These are phyloP conservation scores for Anacardium occidentale DNA, from an alignment of 345 rosid species.

Conservation along the genomic window DNA sequence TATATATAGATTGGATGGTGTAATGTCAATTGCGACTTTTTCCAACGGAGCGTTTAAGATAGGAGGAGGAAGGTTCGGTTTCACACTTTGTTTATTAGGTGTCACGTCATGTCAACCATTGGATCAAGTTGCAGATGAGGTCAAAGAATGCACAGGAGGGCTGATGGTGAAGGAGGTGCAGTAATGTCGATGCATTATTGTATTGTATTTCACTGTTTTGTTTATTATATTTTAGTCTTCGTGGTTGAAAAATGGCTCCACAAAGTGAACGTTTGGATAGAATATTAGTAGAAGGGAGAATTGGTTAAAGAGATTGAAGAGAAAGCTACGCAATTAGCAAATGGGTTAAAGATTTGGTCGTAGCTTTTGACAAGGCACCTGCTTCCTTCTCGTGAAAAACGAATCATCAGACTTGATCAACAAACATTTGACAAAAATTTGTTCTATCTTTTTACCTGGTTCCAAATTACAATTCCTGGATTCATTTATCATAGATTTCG, in stretches of 20 bases:
- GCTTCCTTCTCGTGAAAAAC: slow-evolving; percentile 11
- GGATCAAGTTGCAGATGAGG: background rate
- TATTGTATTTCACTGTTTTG: background rate
- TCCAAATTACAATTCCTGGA: background rate
- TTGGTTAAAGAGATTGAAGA: background rate
- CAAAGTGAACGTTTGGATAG: background rate
- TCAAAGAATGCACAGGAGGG: slow-evolving; percentile 2
- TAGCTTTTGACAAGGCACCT: background rate
- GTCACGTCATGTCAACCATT: background rate
- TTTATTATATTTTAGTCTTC: background rate
- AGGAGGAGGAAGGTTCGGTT: slow-evolving; percentile 16
- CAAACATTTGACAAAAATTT: background rate
- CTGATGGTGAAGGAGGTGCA: background rate
- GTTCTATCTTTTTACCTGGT: background rate
- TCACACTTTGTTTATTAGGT: background rate
- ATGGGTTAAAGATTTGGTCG: slow-evolving; percentile 16
- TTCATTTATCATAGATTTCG: background rate
- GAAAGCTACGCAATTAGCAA: background rate
- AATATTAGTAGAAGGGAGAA: background rate
- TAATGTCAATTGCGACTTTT: slow-evolving; percentile 17
- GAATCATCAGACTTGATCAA: slow-evolving; percentile 5
- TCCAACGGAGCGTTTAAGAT: slow-evolving; percentile 28
- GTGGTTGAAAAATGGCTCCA: slow-evolving; percentile 17
- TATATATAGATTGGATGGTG: background rate
- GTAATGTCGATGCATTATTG: too few species aligned